phyloP scores from a whole-genome alignment of 1,284 basidiomycete genomes.

The Cystobasidium sp. region DNA sequence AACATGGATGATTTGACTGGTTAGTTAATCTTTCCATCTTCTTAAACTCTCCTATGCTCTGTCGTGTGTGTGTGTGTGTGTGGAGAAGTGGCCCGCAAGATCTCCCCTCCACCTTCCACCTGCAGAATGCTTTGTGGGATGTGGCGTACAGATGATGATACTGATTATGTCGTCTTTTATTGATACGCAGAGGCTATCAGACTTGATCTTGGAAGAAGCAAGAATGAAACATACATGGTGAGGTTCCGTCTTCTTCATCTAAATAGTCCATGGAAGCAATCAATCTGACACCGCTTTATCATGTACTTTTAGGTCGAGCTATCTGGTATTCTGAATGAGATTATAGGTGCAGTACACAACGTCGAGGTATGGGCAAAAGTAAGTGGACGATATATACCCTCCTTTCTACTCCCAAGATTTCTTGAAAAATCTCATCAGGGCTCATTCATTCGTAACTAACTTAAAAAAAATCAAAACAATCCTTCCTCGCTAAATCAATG shows the following conservation, averaged over 20 bases:
- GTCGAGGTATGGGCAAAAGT: conserved; percentile 55
- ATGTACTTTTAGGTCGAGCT: conserved; percentile 64
- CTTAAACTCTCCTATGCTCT: neutral
- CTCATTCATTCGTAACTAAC: conserved; percentile 38
- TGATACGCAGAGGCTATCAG: too few species aligned
- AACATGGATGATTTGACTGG: conserved; percentile 62
- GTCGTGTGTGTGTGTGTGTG: neutral
- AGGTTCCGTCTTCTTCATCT: conserved; percentile 60
- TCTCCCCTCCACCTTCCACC: too few species aligned
- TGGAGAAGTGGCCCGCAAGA: neutral
- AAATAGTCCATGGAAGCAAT: conserved; percentile 69
- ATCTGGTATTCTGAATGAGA: conserved; percentile 55
- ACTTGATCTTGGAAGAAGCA: conserved; percentile 64
- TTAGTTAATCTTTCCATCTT: neutral
- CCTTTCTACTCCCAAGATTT: too few species aligned
- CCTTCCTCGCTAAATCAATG: conserved; percentile 46
- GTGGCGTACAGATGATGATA: neutral
- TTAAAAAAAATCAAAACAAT: neutral
- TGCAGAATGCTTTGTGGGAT: neutral
- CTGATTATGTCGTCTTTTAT: neutral
- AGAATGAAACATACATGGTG: conserved; percentile 58
- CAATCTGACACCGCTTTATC: conserved; percentile 68
- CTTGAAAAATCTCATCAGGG: neutral
- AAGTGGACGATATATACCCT: too few species aligned
- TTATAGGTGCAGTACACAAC: conserved; percentile 32